Evolutionary conservation across 1,284 basidiomycete species (phyloP), one percentile per base, ranked within the genome.

Genomic region (Ceratobasidium sp.): DNA sequence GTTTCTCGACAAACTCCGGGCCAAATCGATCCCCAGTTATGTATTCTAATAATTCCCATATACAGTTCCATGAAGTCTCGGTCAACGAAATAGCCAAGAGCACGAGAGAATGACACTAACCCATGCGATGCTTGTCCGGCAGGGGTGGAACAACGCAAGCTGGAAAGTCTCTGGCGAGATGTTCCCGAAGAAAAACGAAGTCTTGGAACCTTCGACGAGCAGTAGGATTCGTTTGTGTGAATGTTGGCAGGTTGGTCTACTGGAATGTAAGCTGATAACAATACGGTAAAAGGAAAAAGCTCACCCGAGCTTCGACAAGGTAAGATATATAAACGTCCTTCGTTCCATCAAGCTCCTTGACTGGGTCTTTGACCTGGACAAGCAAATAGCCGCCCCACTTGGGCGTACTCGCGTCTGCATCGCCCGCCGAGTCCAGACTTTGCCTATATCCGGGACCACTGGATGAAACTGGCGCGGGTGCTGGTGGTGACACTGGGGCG

Each of bases 271-370:
- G 38, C 38, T 78, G 81, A n/a, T 78, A 71, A n/a, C 44, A 67
- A 1, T 12, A 27, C 30, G 23, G 67, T 12, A 52, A 35, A 33
- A 44, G 71, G 66, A 20, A n/a, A 52, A 30, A 35, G 82, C 88
- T 80, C 82, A 97, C 96, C 90, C 95, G 93, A 59, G 95, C 96
- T 38, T 92, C 89, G 54, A 99, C 95, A 57, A 96, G 88, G 85
- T 99, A 99, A 62, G 95, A 96, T 75, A 99, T 96, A 85, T 96
- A 99, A 78, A 95, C 93, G 84, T 99, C 97, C 86, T 97, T 98
- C 62, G 96, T 97, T 81, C 97, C 96, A 79, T 96, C 93, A 66
- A 98, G 90, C 86, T 99, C 97, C 85, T 98, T 98, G 79, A 96
- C 91, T 33, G 97, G 96, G 83, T 99, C 97, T 82, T 92, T 91